Evolutionary conservation across 495 filamentous ascomycete genomes (phyloP).

Genomic region (Jackrogersella multiformis): DNA sequence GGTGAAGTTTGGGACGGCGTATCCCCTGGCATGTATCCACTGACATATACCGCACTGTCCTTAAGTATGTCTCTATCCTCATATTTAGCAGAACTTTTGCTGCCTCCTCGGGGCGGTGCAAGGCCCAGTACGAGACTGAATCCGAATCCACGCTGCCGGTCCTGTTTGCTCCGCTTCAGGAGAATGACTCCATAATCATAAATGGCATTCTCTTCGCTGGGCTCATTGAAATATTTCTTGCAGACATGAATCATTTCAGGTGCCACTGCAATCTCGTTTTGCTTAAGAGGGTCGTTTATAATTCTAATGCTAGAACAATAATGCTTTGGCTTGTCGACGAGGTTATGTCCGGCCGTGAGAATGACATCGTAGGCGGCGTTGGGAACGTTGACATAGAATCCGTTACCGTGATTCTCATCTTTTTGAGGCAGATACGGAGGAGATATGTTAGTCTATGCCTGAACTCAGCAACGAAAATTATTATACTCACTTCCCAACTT

Average conservation of each 20-base stretch:
- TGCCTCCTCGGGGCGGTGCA: background rate
- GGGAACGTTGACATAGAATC: slow-evolving; percentile 50
- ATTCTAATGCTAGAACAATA: slow-evolving; percentile 32
- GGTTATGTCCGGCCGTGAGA: slow-evolving; percentile 37
- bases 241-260: slow-evolving; percentile 27
- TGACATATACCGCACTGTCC: slow-evolving; percentile 13
- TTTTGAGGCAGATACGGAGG: background rate
- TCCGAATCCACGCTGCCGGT: slow-evolving; percentile 24
- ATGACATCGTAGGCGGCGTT: slow-evolving; percentile 38
- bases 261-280: slow-evolving; percentile 12
- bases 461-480: background rate
- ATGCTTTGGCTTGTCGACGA: slow-evolving; percentile 19
- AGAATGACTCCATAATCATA: slow-evolving; percentile 35
- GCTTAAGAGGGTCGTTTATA: background rate
- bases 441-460: background rate
- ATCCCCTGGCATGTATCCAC: slow-evolving; percentile 19
- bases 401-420: slow-evolving; percentile 33
- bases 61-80: slow-evolving; percentile 12
- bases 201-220: slow-evolving; percentile 19
- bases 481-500: slow-evolving; percentile 27
- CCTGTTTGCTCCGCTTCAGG: slow-evolving; percentile 4
- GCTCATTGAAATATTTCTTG: slow-evolving; percentile 23
- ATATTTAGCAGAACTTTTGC: background rate
- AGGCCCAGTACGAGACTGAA: slow-evolving; percentile 29
- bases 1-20: background rate